Evolutionary conservation across 2,329 filamentous ascomycete genomes (phyloP).

Genomic region (Fusarium proliferatum): DNA sequence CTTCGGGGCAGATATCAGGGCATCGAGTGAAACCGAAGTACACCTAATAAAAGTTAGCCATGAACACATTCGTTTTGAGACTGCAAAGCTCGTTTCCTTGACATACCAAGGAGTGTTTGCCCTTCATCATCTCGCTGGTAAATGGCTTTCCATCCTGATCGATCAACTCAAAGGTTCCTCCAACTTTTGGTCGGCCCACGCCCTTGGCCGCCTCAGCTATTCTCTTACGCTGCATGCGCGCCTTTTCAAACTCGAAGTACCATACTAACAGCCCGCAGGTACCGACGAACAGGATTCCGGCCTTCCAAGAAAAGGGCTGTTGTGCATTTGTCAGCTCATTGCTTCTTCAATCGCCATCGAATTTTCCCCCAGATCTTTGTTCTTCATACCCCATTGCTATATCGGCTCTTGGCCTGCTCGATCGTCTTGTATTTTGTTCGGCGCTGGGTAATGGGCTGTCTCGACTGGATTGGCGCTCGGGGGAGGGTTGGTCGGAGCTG

Average conservation of each 20-base stretch:
- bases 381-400: slow-evolving; percentile 64
- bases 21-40: slow-evolving; percentile 99
- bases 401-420: slow-evolving; percentile 68
- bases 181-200: slow-evolving; percentile 91
- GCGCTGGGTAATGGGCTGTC: slow-evolving; percentile 52
- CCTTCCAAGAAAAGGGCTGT: slow-evolving; percentile 93
- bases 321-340: slow-evolving; percentile 42
- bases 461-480: slow-evolving; percentile 46
- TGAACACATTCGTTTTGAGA: neutral
- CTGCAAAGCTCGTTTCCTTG: neutral
- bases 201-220: slow-evolving; percentile 94
- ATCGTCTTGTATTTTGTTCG: slow-evolving; percentile 63
- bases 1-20: slow-evolving; percentile 98
- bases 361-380: neutral
- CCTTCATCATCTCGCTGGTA: slow-evolving; percentile 83
- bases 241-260: slow-evolving; percentile 96
- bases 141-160: slow-evolving; percentile 85
- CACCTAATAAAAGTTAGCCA: slow-evolving; percentile 64
- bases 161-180: slow-evolving; percentile 83
- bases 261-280: slow-evolving; percentile 82
- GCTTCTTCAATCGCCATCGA: neutral
- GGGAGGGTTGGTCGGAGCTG: slow-evolving; percentile 51
- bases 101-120: slow-evolving; percentile 82
- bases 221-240: slow-evolving; percentile 86
- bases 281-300: slow-evolving; percentile 84